These are phyloP conservation scores for Coemansia sp. DNA, from an alignment of 371 early-diverging fungal genomes.

Conservation along the genomic window DNA sequence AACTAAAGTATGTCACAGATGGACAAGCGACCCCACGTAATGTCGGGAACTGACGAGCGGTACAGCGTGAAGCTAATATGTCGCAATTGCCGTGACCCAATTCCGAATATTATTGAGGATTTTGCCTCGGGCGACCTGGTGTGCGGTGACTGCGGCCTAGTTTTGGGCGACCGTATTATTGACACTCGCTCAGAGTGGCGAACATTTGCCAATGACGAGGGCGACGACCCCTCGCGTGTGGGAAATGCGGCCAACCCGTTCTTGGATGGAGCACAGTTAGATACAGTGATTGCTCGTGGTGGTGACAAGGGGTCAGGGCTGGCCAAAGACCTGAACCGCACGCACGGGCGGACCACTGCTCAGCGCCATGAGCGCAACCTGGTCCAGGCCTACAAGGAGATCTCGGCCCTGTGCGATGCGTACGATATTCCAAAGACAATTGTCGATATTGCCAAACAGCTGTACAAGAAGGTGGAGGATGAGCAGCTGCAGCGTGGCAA, in stretches of 20 bases:
- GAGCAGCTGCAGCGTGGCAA: conserved; percentile 90
- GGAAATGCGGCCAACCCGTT: conserved; percentile 94
- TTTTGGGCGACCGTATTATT: conserved; percentile 95
- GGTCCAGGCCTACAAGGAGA: conserved; percentile 90
- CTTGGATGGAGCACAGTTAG: conserved; percentile 83
- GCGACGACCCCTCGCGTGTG: conserved; percentile 98
- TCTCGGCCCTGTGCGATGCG: conserved; percentile 90
- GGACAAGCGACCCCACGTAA: background rate
- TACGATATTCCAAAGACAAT: conserved; percentile 85
- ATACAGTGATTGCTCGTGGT: conserved; percentile 81
- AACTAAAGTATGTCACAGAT: background rate
- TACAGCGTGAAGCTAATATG: conserved; percentile 53
- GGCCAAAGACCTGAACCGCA: conserved; percentile 72
- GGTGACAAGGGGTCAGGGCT: conserved; percentile 77
- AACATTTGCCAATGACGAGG: conserved; percentile 95
- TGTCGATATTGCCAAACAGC: conserved; percentile 91
- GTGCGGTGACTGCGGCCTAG: conserved; percentile 97
- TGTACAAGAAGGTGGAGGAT: conserved; percentile 88
- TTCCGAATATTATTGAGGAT: conserved; percentile 97
- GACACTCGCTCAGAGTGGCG: conserved; percentile 99
- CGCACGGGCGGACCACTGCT: conserved; percentile 71
- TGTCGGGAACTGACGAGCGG: background rate
- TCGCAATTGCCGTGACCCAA: conserved; percentile 75
- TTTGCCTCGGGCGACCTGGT: conserved; percentile 90
- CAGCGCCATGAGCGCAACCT: conserved; percentile 79